Conservation (phyloP, 768 basidiomycete species). For the Erythrobasidium yunnanense region DNA sequence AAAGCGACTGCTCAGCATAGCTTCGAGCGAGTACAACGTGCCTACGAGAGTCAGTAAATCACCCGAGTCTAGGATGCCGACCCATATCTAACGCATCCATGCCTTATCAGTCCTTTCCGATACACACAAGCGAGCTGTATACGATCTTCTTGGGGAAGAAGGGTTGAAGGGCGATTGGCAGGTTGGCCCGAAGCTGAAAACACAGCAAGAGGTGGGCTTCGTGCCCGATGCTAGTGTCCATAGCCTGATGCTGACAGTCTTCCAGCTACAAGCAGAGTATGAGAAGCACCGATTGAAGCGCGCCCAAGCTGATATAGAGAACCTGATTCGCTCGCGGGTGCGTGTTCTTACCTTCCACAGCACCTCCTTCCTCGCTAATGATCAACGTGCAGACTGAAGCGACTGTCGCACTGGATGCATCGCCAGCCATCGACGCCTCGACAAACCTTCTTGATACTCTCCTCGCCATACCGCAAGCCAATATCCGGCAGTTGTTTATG, state of each 20-base stretch:
- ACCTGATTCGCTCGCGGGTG: constrained; percentile 33
- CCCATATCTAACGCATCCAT: background rate
- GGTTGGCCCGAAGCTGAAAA: constrained; percentile 41
- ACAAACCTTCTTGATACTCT: background rate
- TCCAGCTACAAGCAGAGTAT: constrained; percentile 35
- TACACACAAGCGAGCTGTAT: constrained; percentile 50
- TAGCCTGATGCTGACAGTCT: background rate
- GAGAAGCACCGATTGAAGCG: constrained; percentile 30
- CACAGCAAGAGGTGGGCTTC: constrained; percentile 39
- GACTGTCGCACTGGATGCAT: constrained; percentile 6
- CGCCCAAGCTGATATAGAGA: constrained; percentile 32
- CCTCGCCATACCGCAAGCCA: background rate
- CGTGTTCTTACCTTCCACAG: background rate
- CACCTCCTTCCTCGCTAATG: background rate
- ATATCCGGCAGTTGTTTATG: constrained; percentile 19
- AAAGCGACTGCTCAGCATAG: background rate
- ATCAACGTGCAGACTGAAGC: constrained; percentile 3
- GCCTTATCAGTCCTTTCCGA: constrained; percentile 42
- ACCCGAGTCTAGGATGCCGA: background rate
- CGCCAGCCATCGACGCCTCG: background rate
- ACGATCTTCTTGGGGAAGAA: constrained; percentile 58
- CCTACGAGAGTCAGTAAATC: constrained; percentile 2
- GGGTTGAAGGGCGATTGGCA: constrained; percentile 43
- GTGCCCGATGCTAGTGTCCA: background rate
- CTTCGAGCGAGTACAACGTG: constrained; percentile 13